Conservation (phyloP, 1,139 yeast species). For the Geotrichum aggregatum region DNA sequence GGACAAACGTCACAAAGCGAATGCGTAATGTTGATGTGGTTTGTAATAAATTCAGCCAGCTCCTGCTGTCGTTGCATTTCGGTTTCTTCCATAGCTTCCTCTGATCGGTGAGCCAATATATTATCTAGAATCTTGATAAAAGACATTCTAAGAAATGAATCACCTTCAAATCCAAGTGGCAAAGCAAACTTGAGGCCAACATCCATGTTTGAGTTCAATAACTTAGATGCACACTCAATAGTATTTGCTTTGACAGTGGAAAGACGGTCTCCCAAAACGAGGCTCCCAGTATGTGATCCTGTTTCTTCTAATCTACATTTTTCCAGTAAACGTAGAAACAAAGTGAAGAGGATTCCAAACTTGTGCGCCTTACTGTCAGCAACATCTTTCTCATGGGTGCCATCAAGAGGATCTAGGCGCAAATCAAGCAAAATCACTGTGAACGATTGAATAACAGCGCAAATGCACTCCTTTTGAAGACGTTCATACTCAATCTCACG, state of each 20-base stretch:
- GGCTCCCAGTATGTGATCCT: conserved; percentile 14
- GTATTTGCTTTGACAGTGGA: conserved; percentile 59
- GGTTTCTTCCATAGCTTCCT: conserved; percentile 34
- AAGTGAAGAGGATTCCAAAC: conserved; percentile 68
- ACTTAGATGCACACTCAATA: conserved; percentile 62
- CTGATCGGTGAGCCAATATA: conserved; percentile 49
- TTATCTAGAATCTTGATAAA: conserved; percentile 74
- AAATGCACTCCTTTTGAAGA: conserved; percentile 28
- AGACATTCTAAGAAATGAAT: conserved; percentile 60
- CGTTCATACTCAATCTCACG: conserved; percentile 28
- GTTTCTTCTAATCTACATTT: conserved; percentile 43
- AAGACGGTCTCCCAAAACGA: conserved; percentile 43
- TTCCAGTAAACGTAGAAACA: conserved; percentile 67
- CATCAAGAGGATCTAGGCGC: conserved; percentile 37
- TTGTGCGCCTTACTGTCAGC: conserved; percentile 57
- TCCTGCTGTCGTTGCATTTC: conserved; percentile 34
- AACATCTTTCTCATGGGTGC: conserved; percentile 47
- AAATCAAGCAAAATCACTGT: conserved; percentile 30
- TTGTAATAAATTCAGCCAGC: conserved; percentile 33
- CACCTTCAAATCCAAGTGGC: conserved; percentile 73
- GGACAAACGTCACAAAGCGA: conserved; percentile 47
- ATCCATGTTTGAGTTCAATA: conserved; percentile 68
- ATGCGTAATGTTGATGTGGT: conserved; percentile 26
- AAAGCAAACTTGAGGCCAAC: conserved; percentile 73
- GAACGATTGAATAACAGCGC: conserved; percentile 30